Conservation (phyloP, 306 rosid genomes). For the Castanospermum australe region DNA sequence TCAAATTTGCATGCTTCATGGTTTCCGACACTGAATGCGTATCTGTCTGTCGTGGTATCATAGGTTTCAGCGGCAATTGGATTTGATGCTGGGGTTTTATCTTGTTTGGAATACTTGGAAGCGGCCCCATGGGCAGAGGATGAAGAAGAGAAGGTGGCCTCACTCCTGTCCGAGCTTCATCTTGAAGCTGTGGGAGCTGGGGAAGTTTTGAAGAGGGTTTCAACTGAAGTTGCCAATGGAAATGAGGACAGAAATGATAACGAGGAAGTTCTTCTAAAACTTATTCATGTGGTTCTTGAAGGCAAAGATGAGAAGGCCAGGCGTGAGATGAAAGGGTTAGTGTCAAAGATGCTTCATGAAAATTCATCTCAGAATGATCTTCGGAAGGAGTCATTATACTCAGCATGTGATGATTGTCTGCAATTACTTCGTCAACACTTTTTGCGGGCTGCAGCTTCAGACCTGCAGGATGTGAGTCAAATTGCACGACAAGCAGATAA, state of each 20-base stretch:
- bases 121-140: slow-evolving; percentile 99
- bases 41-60: slow-evolving; percentile 12
- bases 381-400: slow-evolving; percentile 80
- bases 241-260: slow-evolving; percentile 74
- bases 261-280: slow-evolving; percentile 87
- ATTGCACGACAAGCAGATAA: slow-evolving; percentile 91
- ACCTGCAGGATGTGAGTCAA: slow-evolving; percentile 67
- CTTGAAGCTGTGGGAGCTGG: slow-evolving; percentile 88
- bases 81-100: slow-evolving; percentile 87
- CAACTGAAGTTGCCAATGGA: slow-evolving; percentile 63
- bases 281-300: slow-evolving; percentile 90
- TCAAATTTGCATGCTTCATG: slow-evolving; percentile 14
- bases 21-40: slow-evolving; percentile 14
- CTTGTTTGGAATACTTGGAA: slow-evolving; percentile 96
- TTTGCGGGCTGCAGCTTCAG: slow-evolving; percentile 58
- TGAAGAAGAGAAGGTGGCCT: slow-evolving; percentile 97
- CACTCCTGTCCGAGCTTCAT: slow-evolving; percentile 82
- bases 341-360: slow-evolving; percentile 90
- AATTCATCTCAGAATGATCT: slow-evolving; percentile 78
- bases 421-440: slow-evolving; percentile 63
- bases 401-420: slow-evolving; percentile 80
- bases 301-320: slow-evolving; percentile 98
- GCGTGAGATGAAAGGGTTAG: slow-evolving; percentile 92
- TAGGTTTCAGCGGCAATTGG: slow-evolving; percentile 97
- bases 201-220: slow-evolving; percentile 91